Base-by-base conservation (phyloP, 1,284 basidiomycete genomes). In the Ceratobasidium sp. region DNA sequence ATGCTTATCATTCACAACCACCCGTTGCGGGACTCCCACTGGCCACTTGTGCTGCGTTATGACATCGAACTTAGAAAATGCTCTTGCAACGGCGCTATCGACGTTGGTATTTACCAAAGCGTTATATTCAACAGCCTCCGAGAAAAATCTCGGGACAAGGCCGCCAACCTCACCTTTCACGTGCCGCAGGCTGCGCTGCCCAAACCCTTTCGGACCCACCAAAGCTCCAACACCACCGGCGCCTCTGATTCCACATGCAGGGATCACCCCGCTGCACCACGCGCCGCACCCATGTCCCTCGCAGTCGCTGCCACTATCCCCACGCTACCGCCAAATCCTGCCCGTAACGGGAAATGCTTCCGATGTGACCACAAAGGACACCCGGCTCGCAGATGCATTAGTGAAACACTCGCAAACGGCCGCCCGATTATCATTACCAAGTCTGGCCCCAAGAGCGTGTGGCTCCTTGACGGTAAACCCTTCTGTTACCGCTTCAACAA, bases 401-500 rank as follows among this genome's bases (percentile, higher is more conserved):
- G 20, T n/a, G 30, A 33, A 5, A 62, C 59, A 6, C 59, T 30
- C 27, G 12, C 18, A 7, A 23, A 18, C 1, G 59, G 59, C 20
- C 59, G 6, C 12, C 59, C 59, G 12, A 35, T 65, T 27, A n/a
- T 65, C n/a, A 23, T 27, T 50, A 14, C 48, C 10, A 14, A 18
- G 14, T 5, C 14, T 14, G 14, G 35, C 8, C 48, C 48, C 55
- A 46, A 27, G 18, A 44, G 44, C 30, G 0, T 0, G 10, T 46
- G 48, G 35, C 33, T 4, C 23, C 4, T 52, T 7, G 66, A 70
- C 44, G 66, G 57, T 10, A 27, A 16, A n/a, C 18, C 65, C 1
- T 57, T 77, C 65, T 70, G 76, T 33, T 77, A 70, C 23, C 44
- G 46, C 20, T 57, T 57, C 66, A 77, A 77, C 44, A 35, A 20